These are phyloP conservation scores for Xylariaceae sp. DNA, from an alignment of 2,329 filamentous ascomycete species.

Conservation along the genomic window DNA sequence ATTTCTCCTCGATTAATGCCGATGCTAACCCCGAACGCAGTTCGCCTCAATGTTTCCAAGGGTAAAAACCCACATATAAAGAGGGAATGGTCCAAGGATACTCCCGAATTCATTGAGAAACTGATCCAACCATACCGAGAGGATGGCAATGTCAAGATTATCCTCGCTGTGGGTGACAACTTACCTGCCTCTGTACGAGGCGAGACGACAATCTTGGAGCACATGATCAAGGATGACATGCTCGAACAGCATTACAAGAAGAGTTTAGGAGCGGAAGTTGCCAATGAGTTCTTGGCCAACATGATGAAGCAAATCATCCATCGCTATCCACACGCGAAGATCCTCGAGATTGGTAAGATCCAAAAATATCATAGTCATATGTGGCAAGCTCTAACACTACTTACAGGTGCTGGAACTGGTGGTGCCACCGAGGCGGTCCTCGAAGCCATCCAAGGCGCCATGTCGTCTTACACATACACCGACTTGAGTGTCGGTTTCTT, in stretches of 20 bases:
- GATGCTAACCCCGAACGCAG: too few relatives aligned
- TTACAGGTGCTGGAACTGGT: slow-evolving; percentile 17
- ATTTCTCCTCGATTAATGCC: too few relatives aligned
- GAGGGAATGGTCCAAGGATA: slow-evolving; percentile 8
- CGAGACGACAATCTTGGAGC: slow-evolving; percentile 42
- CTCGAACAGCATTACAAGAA: slow-evolving; percentile 33
- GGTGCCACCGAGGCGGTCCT: slow-evolving; percentile 7
- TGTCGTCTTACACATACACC: slow-evolving; percentile 15
- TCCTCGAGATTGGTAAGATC: slow-evolving; percentile 43
- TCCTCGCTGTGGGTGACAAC: slow-evolving; percentile 41
- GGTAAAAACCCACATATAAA: background rate
- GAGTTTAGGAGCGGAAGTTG: slow-evolving; percentile 24
- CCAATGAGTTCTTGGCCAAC: slow-evolving; percentile 32
- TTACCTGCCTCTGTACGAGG: slow-evolving; percentile 42
- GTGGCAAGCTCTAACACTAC: background rate
- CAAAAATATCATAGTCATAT: too few relatives aligned
- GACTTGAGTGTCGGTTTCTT: slow-evolving; percentile 17
- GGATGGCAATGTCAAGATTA: slow-evolving; percentile 29
- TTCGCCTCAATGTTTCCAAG: background rate
- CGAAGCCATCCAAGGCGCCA: background rate
- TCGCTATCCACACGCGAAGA: slow-evolving; percentile 41
- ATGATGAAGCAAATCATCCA: slow-evolving; percentile 44
- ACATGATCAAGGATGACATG: slow-evolving; percentile 41
- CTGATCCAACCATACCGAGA: background rate
- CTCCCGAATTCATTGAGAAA: background rate